Evolutionary conservation across 352 stramenopile genomes (phyloP).

Genomic region (Globisporangium splendens): DNA sequence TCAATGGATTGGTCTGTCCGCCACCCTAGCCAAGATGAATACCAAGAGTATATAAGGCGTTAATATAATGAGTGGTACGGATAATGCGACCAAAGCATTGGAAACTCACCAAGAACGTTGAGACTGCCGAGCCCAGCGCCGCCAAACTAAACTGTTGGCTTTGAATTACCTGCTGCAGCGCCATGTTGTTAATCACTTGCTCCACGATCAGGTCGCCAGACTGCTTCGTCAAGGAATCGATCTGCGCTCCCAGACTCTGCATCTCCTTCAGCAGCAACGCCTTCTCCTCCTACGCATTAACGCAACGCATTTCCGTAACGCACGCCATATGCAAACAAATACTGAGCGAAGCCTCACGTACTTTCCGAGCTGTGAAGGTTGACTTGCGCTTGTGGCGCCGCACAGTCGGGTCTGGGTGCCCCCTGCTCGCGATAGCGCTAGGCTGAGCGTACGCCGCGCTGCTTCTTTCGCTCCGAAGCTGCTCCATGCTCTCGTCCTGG

Average conservation of each 20-base stretch:
- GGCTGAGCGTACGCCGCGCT: too few relatives aligned
- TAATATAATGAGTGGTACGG: not conserved
- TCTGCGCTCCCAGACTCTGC: not conserved
- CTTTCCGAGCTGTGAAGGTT: not conserved
- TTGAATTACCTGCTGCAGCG: not conserved
- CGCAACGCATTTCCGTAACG: too few relatives aligned
- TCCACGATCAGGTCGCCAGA: not conserved
- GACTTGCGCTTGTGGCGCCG: not conserved
- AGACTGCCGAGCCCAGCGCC: not conserved
- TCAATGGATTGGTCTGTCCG: slow-evolving; percentile 19
- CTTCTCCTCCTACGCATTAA: slow-evolving; percentile 6
- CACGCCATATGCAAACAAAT: too few relatives aligned
- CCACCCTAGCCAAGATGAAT: not conserved
- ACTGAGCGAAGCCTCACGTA: not conserved
- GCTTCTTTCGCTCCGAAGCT: too few relatives aligned
- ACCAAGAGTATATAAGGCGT: not conserved
- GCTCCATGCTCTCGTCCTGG: too few relatives aligned
- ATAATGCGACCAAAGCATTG: not conserved
- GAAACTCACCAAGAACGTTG: not conserved
- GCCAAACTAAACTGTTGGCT: slow-evolving; percentile 1
- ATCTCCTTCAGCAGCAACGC: slow-evolving; percentile 1
- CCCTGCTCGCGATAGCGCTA: not conserved
- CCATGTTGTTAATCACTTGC: not conserved
- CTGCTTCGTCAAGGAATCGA: not conserved
- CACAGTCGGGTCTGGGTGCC: not conserved